Evolutionary conservation across 805 yeast genomes (phyloP).

Genomic region (Kockiozyma suomiensis): DNA sequence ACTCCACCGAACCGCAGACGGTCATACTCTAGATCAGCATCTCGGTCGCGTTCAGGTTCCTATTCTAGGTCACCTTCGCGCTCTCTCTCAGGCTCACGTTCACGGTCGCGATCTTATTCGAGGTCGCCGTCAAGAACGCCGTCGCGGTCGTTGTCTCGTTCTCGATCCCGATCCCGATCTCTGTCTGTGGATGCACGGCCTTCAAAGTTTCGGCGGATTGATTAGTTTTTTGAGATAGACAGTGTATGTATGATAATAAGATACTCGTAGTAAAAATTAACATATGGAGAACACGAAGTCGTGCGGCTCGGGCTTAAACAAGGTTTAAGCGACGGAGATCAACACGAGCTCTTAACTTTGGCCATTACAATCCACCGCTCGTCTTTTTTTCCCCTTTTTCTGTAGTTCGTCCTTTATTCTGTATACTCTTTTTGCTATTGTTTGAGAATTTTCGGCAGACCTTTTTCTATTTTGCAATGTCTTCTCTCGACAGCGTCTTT

Average conservation of each 20-base stretch:
- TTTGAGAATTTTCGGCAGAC: neutral
- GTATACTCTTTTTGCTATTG: neutral
- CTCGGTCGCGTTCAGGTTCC: slow-evolving; percentile 9
- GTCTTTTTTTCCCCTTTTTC: no score
- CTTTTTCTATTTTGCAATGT: no score
- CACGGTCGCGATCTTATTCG: slow-evolving; percentile 19
- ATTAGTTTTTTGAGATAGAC: no score
- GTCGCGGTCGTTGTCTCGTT: slow-evolving; percentile 15
- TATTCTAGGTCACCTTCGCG: slow-evolving; percentile 1
- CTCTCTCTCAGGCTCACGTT: slow-evolving; percentile 8
- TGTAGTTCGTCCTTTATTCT: neutral
- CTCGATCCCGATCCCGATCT: slow-evolving; percentile 2
- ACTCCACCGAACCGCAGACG: slow-evolving; percentile 1
- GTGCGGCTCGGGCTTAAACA: neutral
- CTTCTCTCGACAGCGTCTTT: neutral
- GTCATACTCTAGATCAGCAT: neutral
- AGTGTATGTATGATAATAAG: neutral
- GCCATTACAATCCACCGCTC: no score
- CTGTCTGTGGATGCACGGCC: neutral
- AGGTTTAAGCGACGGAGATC: neutral
- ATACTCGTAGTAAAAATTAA: neutral
- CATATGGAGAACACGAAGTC: no score
- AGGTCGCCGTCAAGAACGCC: slow-evolving; percentile 22
- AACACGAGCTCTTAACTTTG: neutral
- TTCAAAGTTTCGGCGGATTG: neutral